phyloP scores from a whole-genome alignment of 2,329 filamentous ascomycete species.

The Emergomyces pasteurianus region DNA sequence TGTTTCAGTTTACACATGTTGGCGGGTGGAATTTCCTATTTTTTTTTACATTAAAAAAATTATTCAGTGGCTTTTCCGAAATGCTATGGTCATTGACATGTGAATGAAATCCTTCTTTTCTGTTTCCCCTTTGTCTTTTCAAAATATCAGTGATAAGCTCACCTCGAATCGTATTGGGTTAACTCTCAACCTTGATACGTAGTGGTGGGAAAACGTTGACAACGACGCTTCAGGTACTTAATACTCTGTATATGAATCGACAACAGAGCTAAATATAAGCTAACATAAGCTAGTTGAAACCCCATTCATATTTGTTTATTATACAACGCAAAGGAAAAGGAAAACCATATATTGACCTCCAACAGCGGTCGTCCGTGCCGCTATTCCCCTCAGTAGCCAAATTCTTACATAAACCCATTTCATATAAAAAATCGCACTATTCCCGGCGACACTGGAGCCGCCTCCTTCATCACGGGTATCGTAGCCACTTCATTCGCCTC shows the following conservation, averaged over 20 bases:
- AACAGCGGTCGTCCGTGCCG: neutral
- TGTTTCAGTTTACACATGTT: neutral
- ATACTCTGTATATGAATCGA: neutral
- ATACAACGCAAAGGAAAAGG: neutral
- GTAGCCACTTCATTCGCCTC: no score
- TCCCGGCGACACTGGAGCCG: neutral
- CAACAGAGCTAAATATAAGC: neutral
- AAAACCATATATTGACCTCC: neutral
- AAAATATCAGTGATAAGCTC: neutral
- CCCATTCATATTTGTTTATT: neutral
- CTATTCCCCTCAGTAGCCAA: neutral
- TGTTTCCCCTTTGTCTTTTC: neutral
- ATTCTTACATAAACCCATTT: neutral
- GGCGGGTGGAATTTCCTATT: slow-evolving; percentile 1
- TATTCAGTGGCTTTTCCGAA: slow-evolving; percentile 1
- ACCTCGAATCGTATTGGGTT: neutral
- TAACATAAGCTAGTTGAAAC: neutral
- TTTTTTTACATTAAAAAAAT: neutral
- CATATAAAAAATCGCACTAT: neutral
- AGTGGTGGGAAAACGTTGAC: no score
- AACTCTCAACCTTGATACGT: neutral
- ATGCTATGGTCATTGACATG: slow-evolving; percentile 3
- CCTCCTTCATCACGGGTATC: neutral
- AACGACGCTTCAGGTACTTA: no score
- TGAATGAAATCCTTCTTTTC: slow-evolving; percentile 2